Percentiles rank a stretch among this genome's conserved stretches.
phyloP scores from a whole-genome alignment of 2,329 filamentous ascomycete species.

The Arachnopeziza araneosa region DNA sequence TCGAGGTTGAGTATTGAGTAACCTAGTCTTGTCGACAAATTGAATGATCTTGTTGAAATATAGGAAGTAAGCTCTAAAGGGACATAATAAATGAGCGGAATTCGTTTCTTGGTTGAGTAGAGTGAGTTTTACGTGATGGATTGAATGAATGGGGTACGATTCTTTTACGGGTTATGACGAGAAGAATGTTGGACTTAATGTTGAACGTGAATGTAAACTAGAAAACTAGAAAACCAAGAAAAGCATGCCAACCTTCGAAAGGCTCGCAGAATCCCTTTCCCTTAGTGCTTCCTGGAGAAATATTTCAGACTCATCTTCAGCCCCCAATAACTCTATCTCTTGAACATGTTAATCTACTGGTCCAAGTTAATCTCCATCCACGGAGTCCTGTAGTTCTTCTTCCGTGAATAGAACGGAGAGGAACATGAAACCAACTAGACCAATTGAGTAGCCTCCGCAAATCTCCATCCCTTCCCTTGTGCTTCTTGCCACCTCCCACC shows the following conservation, averaged over 20 bases:
- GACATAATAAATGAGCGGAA: not conserved
- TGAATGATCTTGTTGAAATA: not conserved
- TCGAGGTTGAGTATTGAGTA: conserved; percentile 6
- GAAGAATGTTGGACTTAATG: no score
- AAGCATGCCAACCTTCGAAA: not conserved
- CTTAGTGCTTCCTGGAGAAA: not conserved
- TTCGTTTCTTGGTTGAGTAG: not conserved
- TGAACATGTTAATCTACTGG: not conserved
- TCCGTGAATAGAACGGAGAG: no score
- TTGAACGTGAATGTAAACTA: no score
- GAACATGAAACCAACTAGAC: no score
- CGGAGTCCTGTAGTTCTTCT: no score
- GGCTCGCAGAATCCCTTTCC: not conserved
- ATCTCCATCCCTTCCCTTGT: no score
- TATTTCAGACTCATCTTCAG: not conserved
- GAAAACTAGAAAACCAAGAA: not conserved
- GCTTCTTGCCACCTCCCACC: no score
- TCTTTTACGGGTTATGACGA: no score
- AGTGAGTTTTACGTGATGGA: not conserved
- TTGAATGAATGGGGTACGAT: not conserved
- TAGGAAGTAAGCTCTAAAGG: no score
- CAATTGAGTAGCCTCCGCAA: no score
- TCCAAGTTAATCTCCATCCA: not conserved
- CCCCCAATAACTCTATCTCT: not conserved
- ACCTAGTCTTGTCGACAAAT: not conserved